A percentile compares a stretch with the other conserved stretches of the same genome.
These are phyloP conservation scores for Ceratocystis cacaofunesta DNA, from an alignment of 2,329 filamentous ascomycete species.

Conservation along the genomic window DNA sequence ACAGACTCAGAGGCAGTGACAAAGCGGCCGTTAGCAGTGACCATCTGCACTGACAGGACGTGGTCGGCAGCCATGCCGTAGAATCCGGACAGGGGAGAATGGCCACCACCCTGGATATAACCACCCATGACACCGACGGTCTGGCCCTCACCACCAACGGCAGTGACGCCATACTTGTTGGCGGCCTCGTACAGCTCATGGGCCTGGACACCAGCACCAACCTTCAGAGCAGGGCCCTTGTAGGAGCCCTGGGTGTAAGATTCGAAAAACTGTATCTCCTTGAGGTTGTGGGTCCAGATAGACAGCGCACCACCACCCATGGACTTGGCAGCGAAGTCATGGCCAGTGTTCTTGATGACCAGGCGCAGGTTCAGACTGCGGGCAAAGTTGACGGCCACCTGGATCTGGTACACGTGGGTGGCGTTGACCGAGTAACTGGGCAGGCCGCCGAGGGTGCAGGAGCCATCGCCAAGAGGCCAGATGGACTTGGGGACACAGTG, in stretches of 20 bases:
- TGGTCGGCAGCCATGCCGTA: constrained; percentile 35
- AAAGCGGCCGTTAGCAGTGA: constrained; percentile 32
- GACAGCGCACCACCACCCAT: constrained; percentile 28
- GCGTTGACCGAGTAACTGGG: constrained; percentile 30
- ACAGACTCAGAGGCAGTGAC: constrained; percentile 28
- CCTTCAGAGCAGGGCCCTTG: constrained; percentile 34
- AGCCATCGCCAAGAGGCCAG: constrained; percentile 21
- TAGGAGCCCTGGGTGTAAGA: constrained; percentile 31
- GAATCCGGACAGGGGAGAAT: constrained; percentile 28
- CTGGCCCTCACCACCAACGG: constrained; percentile 23
- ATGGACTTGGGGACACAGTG: constrained; percentile 10
- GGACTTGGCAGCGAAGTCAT: constrained; percentile 33
- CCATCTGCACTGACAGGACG: constrained; percentile 33
- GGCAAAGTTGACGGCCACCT: constrained; percentile 34
- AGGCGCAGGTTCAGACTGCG: constrained; percentile 33
- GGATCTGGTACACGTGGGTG: constrained; percentile 30
- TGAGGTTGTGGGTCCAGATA: constrained; percentile 28
- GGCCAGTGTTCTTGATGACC: constrained; percentile 38
- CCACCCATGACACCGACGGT: constrained; percentile 41
- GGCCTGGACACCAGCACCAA: constrained; percentile 39
- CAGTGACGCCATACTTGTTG: constrained; percentile 22
- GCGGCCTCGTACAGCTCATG: constrained; percentile 29
- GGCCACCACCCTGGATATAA: constrained; percentile 42
- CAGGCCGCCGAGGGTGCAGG: constrained; percentile 29
- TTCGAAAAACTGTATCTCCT: constrained; percentile 28